Percentiles rank a stretch among this genome's conserved stretches.
These are phyloP conservation scores for Fagus crenata DNA, from an alignment of 306 rosid genomes.

Conservation along the genomic window DNA sequence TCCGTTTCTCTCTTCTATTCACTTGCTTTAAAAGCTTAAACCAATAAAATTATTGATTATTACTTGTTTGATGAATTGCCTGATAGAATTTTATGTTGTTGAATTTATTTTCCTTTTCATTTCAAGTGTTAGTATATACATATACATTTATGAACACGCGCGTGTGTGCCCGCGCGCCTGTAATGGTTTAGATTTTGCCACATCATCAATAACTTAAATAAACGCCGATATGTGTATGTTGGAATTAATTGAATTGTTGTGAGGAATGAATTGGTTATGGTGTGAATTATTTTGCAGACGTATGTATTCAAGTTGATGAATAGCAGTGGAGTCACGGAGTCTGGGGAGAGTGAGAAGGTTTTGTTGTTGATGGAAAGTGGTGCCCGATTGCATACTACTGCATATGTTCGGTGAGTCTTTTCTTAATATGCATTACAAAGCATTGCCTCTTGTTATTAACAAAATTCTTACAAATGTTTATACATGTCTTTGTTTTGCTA, in stretches of 20 bases:
- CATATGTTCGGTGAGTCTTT: conserved; percentile 65
- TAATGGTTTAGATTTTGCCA: too few relatives aligned
- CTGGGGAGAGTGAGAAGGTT: conserved; percentile 96
- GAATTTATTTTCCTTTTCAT: too few relatives aligned
- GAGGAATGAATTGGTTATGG: neutral
- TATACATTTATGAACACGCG: too few relatives aligned
- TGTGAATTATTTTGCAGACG: conserved; percentile 49
- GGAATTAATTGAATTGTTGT: neutral
- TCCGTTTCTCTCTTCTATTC: neutral
- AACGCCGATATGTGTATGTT: too few relatives aligned
- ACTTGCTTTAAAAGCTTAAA: neutral
- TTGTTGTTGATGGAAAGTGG: conserved; percentile 92
- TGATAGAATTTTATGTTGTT: too few relatives aligned
- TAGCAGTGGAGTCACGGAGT: conserved; percentile 89
- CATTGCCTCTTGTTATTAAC: neutral
- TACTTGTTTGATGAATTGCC: too few relatives aligned
- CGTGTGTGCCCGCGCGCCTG: too few relatives aligned
- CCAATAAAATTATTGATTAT: neutral
- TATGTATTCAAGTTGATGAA: conserved; percentile 91
- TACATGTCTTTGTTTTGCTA: neutral
- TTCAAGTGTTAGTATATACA: too few relatives aligned
- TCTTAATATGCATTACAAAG: neutral
- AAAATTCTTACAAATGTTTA: neutral
- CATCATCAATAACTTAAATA: too few relatives aligned
- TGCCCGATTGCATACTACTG: conserved; percentile 83